Base-by-base conservation (phyloP, 306 rosid genomes). In the Glycyrrhiza uralensis region DNA sequence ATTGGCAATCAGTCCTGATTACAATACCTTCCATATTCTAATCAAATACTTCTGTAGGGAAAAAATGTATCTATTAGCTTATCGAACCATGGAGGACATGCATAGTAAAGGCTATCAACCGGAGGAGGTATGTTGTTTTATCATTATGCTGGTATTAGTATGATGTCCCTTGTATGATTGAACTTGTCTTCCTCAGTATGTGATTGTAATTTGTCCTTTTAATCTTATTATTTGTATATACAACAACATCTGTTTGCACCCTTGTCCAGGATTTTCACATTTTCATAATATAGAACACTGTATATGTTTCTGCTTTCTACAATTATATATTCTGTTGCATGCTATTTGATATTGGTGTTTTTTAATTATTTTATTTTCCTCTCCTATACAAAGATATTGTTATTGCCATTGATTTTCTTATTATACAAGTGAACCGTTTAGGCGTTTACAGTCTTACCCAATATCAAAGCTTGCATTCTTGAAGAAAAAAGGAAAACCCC, bases 41-140 rank as follows among this genome's bases (percentile, higher is more conserved):
- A 85, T 94, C 56, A 89, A 83, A 82, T 94, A 91, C 78, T 94
- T 94, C 50, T 94, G 86, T 33, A 91, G 83, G 85, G 93, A 91
- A 87, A 94, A 81, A 77, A 75, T 94, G 82, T 89, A 85, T 83
- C 74, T 87, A 42, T 89, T 94, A 79, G 96, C 97, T 72, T 86
- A 85, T 68, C 87, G 65, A 78, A 91, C 96, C 69, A 80, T 83
- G 89, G 82, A 83, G 81, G 97, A 94, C 89, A 91, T 94, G 98
- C 81, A 79, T 51, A 57, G 72, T 38, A 91, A 89, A 85, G 97
- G 98, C 71, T 81, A 91, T 83, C 94, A 85, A 80, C 88, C 93
- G 32, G 87, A 55, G 20, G 98, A 94, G 98, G 98, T 94, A 87
- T 22, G 14, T 49, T 36, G 49, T 76, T 74, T 51, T 57, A 19